A percentile compares a stretch with the other conserved stretches of the same genome.
Conservation (phyloP, 2,329 filamentous ascomycete species). For the Fusarium sp. region DNA sequence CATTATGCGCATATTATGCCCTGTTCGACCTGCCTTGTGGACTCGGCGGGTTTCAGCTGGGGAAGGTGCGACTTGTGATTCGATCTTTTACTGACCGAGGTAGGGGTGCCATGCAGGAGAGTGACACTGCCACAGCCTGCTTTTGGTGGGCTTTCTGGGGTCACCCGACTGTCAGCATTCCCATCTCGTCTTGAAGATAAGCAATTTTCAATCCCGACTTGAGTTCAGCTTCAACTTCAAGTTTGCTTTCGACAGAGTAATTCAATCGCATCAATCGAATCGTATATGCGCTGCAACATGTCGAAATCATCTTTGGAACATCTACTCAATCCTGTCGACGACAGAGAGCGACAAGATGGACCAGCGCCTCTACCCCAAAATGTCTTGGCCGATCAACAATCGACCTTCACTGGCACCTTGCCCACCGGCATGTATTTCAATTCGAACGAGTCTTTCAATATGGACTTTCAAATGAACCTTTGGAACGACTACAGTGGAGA, state of each 20-base stretch:
- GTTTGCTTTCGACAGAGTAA: neutral
- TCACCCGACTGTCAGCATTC: neutral
- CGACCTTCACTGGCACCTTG: fast-evolving
- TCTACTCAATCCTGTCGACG: neutral
- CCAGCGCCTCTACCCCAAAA: fast-evolving
- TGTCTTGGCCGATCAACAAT: fast-evolving
- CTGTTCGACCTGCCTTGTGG: neutral
- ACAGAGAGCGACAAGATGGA: neutral
- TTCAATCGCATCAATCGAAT: neutral
- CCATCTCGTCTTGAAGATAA: neutral
- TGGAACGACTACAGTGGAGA: neutral
- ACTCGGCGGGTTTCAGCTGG: neutral
- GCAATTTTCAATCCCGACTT: neutral
- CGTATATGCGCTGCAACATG: neutral
- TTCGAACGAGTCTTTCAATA: fast-evolving
- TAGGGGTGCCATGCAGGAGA: neutral
- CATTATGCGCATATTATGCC: neutral
- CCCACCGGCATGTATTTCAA: fast-evolving
- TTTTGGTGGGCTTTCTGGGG: neutral
- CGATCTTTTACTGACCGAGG: neutral
- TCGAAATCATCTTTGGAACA: neutral
- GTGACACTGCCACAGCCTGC: constrained; percentile 7
- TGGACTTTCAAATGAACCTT: neutral
- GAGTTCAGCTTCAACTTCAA: neutral
- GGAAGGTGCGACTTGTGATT: neutral